Evolutionary conservation across 2,329 filamentous ascomycete genomes (phyloP), one percentile per base, ranked within the genome.

Genomic region (Diaporthe longicolla): DNA sequence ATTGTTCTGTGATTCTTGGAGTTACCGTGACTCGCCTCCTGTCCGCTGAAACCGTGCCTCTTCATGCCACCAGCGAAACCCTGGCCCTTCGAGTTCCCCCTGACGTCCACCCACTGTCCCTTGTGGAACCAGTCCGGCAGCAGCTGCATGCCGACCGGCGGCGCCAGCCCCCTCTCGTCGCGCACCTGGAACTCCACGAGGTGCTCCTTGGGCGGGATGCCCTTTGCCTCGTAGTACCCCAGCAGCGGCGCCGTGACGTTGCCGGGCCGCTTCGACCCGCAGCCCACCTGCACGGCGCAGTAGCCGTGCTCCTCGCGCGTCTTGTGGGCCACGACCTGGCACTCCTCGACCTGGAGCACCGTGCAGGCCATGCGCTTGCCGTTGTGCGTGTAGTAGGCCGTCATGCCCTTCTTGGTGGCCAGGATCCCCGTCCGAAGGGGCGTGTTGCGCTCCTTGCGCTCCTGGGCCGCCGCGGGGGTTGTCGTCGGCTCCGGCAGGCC

Each of bases 31-130:
- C 93, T 95, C 73, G 95, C 94, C 78, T 92, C 93, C 87, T 99
- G 97, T 79, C 97, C 97, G 40, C 87, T 83, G 84, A 97, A 98
- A 45, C 95, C 95, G 86, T 96, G 94, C 78, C 94, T 90, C 91
- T 99, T 99, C 97, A 99, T 99, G 78, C 94, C 97, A 89, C 97
- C 97, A 13, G 93, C 94, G 82, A 98, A 99, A 10, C 97, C 97
- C 90, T 95, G 96, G 70, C 97, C 97, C 81, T 94, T 91, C 78
- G 91, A 93, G 80, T 93, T 91, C 65, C 92, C 93, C 79, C 92
- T 89, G 71, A 95, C 92, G 85, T 99, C 97, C 75, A 99, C 93
- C 83, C 91, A 97, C 85, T 98, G 95, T 24, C 97, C 97, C 80
- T 93, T 90, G 79, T 92, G 89, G 85, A 98, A 98, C 94, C 97